Percentiles rank a stretch among this genome's conserved stretches.
phyloP scores from a whole-genome alignment of 2,329 filamentous ascomycete species.

The Epichloe gansuensis region DNA sequence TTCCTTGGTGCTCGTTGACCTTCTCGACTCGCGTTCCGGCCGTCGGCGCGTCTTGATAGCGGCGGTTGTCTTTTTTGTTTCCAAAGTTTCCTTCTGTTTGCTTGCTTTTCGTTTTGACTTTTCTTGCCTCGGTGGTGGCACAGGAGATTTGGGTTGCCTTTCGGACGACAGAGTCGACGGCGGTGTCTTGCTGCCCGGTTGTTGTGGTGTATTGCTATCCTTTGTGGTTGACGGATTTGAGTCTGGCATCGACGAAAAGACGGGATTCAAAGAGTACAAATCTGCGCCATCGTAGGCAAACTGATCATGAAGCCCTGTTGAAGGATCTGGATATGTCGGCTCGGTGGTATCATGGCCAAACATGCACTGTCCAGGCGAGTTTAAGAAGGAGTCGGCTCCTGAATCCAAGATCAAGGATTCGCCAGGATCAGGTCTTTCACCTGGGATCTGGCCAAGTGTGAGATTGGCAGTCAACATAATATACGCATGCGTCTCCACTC shows the following conservation, averaged over 20 bases:
- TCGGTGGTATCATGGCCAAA: neutral
- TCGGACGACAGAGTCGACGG: neutral
- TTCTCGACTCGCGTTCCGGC: neutral
- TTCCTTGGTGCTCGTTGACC: neutral
- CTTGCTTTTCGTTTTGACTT: neutral
- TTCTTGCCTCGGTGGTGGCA: neutral
- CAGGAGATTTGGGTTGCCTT: neutral
- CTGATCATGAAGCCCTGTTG: neutral
- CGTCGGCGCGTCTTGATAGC: neutral
- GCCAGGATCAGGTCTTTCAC: neutral
- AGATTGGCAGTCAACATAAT: conserved; percentile 1
- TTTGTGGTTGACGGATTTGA: neutral
- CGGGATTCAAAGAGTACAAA: neutral
- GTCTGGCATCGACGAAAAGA: neutral
- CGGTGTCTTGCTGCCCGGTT: neutral
- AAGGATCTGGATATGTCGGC: neutral
- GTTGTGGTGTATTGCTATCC: neutral
- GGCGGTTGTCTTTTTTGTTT: neutral
- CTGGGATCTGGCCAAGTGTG: neutral
- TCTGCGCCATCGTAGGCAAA: neutral
- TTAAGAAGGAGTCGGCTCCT: neutral
- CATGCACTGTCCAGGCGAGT: neutral
- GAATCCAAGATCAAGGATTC: neutral
- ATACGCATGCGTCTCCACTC: neutral
- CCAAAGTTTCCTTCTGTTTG: neutral